A percentile compares a stretch with the other conserved stretches of the same genome.
Conservation (phyloP, 495 filamentous ascomycete species). For the Chaetomium fimeti region DNA sequence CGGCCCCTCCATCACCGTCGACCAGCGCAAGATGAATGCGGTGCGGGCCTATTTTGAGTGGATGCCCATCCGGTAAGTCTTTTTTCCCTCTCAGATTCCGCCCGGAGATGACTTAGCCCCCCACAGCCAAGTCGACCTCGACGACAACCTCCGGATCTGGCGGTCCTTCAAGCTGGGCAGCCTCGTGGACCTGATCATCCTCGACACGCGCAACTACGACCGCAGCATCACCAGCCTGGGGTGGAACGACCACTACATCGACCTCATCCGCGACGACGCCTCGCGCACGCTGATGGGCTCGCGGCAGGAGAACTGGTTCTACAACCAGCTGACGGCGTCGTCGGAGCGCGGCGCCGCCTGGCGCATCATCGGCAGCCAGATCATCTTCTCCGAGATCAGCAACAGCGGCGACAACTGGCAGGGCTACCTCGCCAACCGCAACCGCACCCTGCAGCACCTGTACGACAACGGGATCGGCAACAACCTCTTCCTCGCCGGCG, state of each 20-base stretch:
- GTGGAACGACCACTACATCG: conserved; percentile 58
- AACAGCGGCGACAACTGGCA: conserved; percentile 42
- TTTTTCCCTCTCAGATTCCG: conserved; percentile 13
- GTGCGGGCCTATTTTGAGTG: conserved; percentile 68
- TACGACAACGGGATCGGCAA: conserved; percentile 59
- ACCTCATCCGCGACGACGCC: conserved; percentile 56
- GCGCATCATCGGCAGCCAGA: conserved; percentile 63
- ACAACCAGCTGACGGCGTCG: conserved; percentile 52
- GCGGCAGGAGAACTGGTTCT: conserved; percentile 65
- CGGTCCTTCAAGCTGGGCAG: conserved; percentile 60
- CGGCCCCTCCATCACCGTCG: conserved; percentile 56
- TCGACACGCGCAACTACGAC: conserved; percentile 64
- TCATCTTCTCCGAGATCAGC: conserved; percentile 60
- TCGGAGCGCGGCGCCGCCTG: conserved; percentile 55
- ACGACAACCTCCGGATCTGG: conserved; percentile 67
- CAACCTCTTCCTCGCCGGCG: conserved; percentile 61
- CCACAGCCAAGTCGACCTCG: conserved; percentile 59
- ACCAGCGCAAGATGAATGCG: conserved; percentile 67
- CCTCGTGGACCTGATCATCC: conserved; percentile 62
- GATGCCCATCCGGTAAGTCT: conserved; percentile 41
- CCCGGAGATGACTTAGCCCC: conserved; percentile 16
- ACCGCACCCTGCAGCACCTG: conserved; percentile 57
- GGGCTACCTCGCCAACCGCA: conserved; percentile 60
- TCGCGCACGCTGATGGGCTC: conserved; percentile 60
- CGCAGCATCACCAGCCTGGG: conserved; percentile 50